Evolutionary conservation across 257 asterid genomes (phyloP), one percentile per base, ranked within the genome.

Genomic region (Agastache rugosa): DNA sequence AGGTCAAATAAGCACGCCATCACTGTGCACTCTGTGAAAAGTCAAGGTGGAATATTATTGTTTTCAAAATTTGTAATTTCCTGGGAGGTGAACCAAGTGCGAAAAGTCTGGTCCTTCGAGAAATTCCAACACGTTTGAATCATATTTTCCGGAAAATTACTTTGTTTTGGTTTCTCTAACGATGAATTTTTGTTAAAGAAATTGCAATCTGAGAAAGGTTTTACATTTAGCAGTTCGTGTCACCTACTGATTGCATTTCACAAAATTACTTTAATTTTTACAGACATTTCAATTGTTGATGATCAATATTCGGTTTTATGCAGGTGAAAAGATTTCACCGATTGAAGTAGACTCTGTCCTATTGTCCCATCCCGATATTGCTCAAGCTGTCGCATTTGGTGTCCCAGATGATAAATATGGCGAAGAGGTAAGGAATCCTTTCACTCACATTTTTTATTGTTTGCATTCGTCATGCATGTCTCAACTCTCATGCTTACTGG

Each of bases 341-440:
- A 95, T 95, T 76, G 99, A 92, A 87, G 96, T 91, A 61, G 99
- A 95, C 56, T 83, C 97, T 1, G 93, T 90, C 51, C 92, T 95
- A 23, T 77, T 89, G 76, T 88, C 99, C 35, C 98, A 92, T 83
- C 91, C 97, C 2, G 96, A 88, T 58, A 55, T 95, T 75, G 88
- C 96, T 54, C 89, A 92, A 80, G 98, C 92, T 16, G 98, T 95
- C 61, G 93, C 98, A 34, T 95, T 95, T 58, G 99, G 97, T 55
- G 95, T 92, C 60, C 98, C 99, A 0, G 99, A 95, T 72, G 98
- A 92, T 63, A 95, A 95, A 81, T 95, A 92, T 78, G 98, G 99
- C 14, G 99, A 95, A 85, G 99, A 95, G 87, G 98, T 95, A 83
- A 81, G 79, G 22, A 44, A 23, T 35, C 27, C 15, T 54, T 71